phyloP scores from a whole-genome alignment of 2,329 filamentous ascomycete species.

The Alternaria tenuissima region DNA sequence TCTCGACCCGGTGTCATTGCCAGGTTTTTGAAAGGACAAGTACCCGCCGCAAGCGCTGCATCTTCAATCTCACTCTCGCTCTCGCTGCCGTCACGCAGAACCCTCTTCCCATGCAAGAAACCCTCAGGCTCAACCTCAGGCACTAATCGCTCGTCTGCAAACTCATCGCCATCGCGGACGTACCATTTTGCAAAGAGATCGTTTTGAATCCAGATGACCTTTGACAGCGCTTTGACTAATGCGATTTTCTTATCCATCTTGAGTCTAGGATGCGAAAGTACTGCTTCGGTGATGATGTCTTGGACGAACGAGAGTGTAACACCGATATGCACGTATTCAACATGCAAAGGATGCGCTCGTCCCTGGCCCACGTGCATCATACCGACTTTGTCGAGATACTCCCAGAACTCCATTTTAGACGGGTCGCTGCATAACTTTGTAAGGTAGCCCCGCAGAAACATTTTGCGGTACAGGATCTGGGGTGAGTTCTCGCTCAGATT shows the following conservation, averaged over 20 bases:
- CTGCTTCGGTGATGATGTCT: slow-evolving; percentile 78
- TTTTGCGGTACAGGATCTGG: slow-evolving; percentile 79
- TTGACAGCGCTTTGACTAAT: slow-evolving; percentile 77
- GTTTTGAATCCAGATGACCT: slow-evolving; percentile 89
- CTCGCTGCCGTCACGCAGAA: slow-evolving; percentile 41
- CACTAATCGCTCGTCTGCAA: slow-evolving; percentile 54
- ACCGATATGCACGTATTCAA: slow-evolving; percentile 83
- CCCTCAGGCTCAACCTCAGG: slow-evolving; percentile 49
- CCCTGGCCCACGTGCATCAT: slow-evolving; percentile 85
- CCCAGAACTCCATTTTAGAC: slow-evolving; percentile 79
- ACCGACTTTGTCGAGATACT: slow-evolving; percentile 84
- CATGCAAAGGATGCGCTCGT: slow-evolving; percentile 74
- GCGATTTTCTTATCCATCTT: slow-evolving; percentile 73
- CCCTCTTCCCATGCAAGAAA: slow-evolving; percentile 48
- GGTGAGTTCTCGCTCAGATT: slow-evolving; percentile 72
- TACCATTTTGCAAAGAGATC: slow-evolving; percentile 88
- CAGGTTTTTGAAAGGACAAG: slow-evolving; percentile 45
- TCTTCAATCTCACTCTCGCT: slow-evolving; percentile 42
- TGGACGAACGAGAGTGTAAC: slow-evolving; percentile 77
- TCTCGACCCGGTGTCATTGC: slow-evolving; percentile 15
- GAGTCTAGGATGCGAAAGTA: slow-evolving; percentile 74
- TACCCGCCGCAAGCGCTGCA: slow-evolving; percentile 27
- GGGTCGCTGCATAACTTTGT: slow-evolving; percentile 78
- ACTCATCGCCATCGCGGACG: slow-evolving; percentile 72
- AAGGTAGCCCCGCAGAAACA: slow-evolving; percentile 78